Base-by-base conservation (phyloP, 228 moss, liverwort and hornwort genomes). In the Sphagnum fallax region DNA sequence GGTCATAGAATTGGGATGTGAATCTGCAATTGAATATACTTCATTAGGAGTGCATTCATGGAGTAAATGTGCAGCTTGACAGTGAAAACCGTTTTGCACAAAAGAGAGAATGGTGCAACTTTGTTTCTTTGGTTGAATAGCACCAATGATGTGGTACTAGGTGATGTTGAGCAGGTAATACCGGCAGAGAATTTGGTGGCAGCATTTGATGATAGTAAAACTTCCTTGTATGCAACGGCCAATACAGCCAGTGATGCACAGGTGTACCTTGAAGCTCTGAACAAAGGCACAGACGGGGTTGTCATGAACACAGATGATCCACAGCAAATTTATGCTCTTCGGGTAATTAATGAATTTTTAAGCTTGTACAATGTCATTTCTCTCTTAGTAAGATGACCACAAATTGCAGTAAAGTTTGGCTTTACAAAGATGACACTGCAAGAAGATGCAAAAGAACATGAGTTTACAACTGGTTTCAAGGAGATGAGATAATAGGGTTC, bases 121-220 rank as follows among this genome's bases (percentile, higher is more conserved):
- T 32, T 32, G 2, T 32, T 32, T 32, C 32, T 32, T 32, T 32
- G 32, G 32, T 32, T 32, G 32, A 32, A 3, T 32, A 32, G 32
- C 32, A 32, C 2, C 32, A 32, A 32, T 32, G 32, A 32, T 32
- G 32, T 32, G 32, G 32, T 58, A 58, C 58, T 58, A 58, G 58
- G 14, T 58, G 14, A 9, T 58, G 58, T 58, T 58, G 10, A 14
- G 58, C 84, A 96, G 96, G 86, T 93, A 52, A 91, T 93, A 70
- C 81, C 93, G 32, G 91, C 96, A 47, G 96, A 96, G 80, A 96
- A 90, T 61, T 89, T 96, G 91, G 85, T 96, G 71, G 91, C 96
- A 70, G 89, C 93, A 52, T 93, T 92, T 78, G 92, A 93, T 76
- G 86, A 88, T 64, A 89, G 89, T 65, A 81, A 66, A 60, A 81